Evolutionary conservation across 768 basidiomycete genomes (phyloP).

Genomic region (Gloeopeniophorella convolvens): DNA sequence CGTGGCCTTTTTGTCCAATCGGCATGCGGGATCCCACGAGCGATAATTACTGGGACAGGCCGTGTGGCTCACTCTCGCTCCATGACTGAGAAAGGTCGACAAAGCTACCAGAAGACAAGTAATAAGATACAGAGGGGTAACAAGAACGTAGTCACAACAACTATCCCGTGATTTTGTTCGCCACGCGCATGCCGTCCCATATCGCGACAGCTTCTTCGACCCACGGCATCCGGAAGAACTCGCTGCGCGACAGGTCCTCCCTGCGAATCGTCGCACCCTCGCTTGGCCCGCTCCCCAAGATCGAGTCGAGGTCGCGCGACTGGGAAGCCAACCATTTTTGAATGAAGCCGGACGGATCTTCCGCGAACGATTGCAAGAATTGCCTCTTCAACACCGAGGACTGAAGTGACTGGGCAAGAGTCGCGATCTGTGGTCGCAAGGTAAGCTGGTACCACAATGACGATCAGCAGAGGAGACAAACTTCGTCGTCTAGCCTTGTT

Average conservation of each 20-base stretch:
- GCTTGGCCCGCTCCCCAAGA: constrained; percentile 81
- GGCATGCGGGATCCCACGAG: too few species aligned
- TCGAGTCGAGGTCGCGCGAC: constrained; percentile 81
- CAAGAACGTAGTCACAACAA: background rate
- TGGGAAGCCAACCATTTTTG: constrained; percentile 91
- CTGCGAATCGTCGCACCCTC: constrained; percentile 76
- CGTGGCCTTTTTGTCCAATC: too few species aligned
- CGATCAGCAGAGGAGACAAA: constrained; percentile 25
- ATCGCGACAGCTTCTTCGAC: constrained; percentile 83
- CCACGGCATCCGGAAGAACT: constrained; percentile 91
- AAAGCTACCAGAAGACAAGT: background rate
- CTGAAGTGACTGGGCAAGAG: constrained; percentile 76
- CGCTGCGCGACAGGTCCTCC: constrained; percentile 82
- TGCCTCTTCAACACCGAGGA: constrained; percentile 83
- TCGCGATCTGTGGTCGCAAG: constrained; percentile 53
- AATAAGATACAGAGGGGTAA: background rate
- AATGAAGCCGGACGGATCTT: constrained; percentile 73
- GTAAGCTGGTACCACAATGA: background rate
- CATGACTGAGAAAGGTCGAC: background rate
- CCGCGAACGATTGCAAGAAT: constrained; percentile 77
- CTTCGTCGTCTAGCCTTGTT: constrained; percentile 82
- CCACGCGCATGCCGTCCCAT: constrained; percentile 73
- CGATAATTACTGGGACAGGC: too few species aligned
- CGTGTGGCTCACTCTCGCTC: too few species aligned
- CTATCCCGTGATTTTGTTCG: constrained; percentile 26